These are phyloP conservation scores for Blastobotrys parvus DNA, from an alignment of 805 yeast species.

Conservation along the genomic window DNA sequence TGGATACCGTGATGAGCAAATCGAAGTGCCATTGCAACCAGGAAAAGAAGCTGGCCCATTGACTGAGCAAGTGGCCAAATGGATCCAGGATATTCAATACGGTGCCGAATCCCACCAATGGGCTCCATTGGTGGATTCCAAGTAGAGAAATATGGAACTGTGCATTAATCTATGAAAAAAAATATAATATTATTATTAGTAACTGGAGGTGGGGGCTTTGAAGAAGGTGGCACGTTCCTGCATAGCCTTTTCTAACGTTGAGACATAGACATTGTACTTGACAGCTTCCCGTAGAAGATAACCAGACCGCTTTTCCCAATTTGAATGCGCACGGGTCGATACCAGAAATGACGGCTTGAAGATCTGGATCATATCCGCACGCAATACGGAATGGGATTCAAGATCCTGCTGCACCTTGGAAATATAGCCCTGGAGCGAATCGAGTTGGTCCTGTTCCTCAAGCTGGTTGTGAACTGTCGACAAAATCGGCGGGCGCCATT, in stretches of 20 bases:
- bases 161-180: too few species aligned
- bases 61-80: slow-evolving; percentile 66
- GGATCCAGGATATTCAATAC: slow-evolving; percentile 89
- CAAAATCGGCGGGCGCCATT: slow-evolving; percentile 26
- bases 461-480: slow-evolving; percentile 21
- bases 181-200: too few species aligned
- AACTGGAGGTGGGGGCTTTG: too few species aligned
- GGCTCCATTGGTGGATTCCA: slow-evolving; percentile 4
- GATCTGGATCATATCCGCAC: slow-evolving; percentile 30
- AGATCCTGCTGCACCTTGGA: slow-evolving; percentile 31
- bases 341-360: slow-evolving; percentile 21
- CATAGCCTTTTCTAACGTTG: slow-evolving; percentile 17
- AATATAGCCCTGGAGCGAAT: slow-evolving; percentile 32
- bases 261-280: slow-evolving; percentile 23
- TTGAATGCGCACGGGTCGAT: slow-evolving; percentile 21
- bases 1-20: slow-evolving; percentile 67
- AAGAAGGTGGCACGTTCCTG: slow-evolving; percentile 10
- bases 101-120: slow-evolving; percentile 63
- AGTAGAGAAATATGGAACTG: too few species aligned
- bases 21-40: slow-evolving; percentile 67
- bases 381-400: slow-evolving; percentile 35
- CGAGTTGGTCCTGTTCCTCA: slow-evolving; percentile 32
- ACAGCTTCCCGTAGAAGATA: slow-evolving; percentile 21
- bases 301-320: slow-evolving; percentile 26
- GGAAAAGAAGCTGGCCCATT: slow-evolving; percentile 60